phyloP scores from a whole-genome alignment of 805 yeast genomes.

The Candida morakotiae region DNA sequence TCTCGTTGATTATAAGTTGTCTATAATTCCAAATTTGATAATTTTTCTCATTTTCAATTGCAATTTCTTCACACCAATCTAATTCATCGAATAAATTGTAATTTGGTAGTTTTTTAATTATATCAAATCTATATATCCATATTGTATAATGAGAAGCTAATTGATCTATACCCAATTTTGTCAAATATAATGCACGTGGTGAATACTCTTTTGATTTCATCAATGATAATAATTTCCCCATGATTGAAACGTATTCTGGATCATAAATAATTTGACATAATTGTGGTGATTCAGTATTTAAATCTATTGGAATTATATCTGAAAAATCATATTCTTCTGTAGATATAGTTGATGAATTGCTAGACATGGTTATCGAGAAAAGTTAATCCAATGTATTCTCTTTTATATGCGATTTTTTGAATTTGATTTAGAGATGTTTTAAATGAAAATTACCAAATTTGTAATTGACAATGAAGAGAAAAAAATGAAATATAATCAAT shows the following conservation, averaged over 20 bases:
- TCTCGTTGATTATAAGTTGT: slow-evolving; percentile 51
- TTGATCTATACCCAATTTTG: slow-evolving; percentile 55
- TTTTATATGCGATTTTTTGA: background rate
- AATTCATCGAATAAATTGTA: slow-evolving; percentile 51
- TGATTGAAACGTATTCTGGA: slow-evolving; percentile 59
- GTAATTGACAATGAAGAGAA: background rate
- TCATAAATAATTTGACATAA: slow-evolving; percentile 68
- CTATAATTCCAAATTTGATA: slow-evolving; percentile 98
- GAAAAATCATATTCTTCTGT: slow-evolving; percentile 22
- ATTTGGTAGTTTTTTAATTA: slow-evolving; percentile 34
- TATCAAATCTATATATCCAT: slow-evolving; percentile 70
- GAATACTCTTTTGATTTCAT: slow-evolving; percentile 58
- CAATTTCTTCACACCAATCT: slow-evolving; percentile 74
- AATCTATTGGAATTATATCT: slow-evolving; percentile 41
- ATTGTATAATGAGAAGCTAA: slow-evolving; percentile 91
- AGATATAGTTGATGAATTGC: no score
- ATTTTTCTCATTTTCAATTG: slow-evolving; percentile 77
- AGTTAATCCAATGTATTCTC: background rate
- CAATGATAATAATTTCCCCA: slow-evolving; percentile 60
- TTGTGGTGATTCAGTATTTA: slow-evolving; percentile 41
- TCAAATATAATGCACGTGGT: slow-evolving; percentile 66
- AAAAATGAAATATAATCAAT: no score
- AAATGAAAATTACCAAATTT: background rate
- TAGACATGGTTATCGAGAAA: no score
- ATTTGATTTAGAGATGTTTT: background rate